Conservation (phyloP, 768 basidiomycete species). For the Pseudohyphozyma bogoriensis region DNA sequence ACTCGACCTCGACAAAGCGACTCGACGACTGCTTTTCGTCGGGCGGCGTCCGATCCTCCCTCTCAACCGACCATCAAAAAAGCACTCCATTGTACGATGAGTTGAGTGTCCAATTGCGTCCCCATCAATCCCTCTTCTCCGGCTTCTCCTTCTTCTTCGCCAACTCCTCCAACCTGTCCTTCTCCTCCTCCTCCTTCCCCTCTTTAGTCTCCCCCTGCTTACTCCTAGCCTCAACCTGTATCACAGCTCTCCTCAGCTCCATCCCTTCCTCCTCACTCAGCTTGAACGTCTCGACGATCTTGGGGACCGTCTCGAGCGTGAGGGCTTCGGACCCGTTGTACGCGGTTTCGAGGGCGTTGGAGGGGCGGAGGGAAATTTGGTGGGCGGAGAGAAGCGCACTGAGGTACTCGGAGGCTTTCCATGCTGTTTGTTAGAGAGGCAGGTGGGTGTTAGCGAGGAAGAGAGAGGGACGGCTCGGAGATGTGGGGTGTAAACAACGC, state of each 20-base stretch:
- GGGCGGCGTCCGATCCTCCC: too few species aligned
- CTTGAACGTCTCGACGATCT: slow-evolving; percentile 32
- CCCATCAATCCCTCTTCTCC: too few species aligned
- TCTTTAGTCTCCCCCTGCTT: slow-evolving; percentile 17
- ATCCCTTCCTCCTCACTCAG: slow-evolving; percentile 35
- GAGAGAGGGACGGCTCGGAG: too few species aligned
- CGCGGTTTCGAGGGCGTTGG: background rate
- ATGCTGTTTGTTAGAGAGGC: slow-evolving; percentile 25
- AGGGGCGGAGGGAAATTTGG: slow-evolving; percentile 19
- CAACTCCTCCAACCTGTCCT: slow-evolving; percentile 5
- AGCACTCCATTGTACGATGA: too few species aligned
- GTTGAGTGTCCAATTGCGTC: too few species aligned
- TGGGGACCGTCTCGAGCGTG: slow-evolving; percentile 25
- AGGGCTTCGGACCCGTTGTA: slow-evolving; percentile 26
- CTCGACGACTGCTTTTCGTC: too few species aligned
- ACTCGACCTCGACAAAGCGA: too few species aligned
- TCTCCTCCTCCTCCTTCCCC: background rate
- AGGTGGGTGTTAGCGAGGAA: background rate
- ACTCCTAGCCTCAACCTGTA: slow-evolving; percentile 36
- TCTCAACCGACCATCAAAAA: too few species aligned
- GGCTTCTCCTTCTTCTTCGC: background rate
- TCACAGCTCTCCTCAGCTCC: slow-evolving; percentile 38
- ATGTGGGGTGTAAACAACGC: background rate
- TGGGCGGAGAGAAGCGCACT: slow-evolving; percentile 33
- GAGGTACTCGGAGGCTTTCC: slow-evolving; percentile 37